phyloP scores from a whole-genome alignment of 441 rosid genomes.

The Brassica balearica region DNA sequence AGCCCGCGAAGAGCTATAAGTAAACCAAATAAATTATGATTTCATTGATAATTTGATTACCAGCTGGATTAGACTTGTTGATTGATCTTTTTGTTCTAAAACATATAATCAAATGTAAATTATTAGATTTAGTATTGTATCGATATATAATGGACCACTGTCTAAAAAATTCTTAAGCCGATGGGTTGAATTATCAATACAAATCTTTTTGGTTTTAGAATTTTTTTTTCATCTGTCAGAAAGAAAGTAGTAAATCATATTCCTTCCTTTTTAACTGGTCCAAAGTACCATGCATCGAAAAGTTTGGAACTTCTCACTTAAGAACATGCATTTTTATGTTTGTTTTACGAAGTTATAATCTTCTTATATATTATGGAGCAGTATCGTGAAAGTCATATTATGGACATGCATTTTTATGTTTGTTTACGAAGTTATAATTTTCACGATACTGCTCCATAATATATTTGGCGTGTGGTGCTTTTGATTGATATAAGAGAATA shows the following conservation, averaged over 20 bases:
- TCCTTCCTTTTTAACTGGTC: background rate
- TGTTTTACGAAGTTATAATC: background rate
- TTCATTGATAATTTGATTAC: conserved; percentile 34
- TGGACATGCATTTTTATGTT: background rate
- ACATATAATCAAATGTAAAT: background rate
- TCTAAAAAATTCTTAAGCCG: background rate
- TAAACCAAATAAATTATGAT: conserved; percentile 29
- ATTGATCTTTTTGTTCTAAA: conserved; percentile 5
- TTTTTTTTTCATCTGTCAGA: background rate
- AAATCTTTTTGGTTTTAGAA: background rate
- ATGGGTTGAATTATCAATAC: background rate
- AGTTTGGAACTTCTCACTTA: background rate
- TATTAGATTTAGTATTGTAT: background rate
- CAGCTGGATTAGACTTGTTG: conserved; percentile 33
- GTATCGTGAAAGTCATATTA: too few relatives aligned
- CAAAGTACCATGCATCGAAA: background rate
- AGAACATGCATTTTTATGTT: background rate
- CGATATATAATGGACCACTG: background rate
- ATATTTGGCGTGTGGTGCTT: too few relatives aligned
- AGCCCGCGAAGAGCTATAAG: too few relatives aligned
- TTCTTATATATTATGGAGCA: background rate
- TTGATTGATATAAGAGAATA: background rate
- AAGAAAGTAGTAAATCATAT: background rate
- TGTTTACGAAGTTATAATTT: background rate
- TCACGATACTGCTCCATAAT: background rate